Evolutionary conservation across 495 filamentous ascomycete genomes (phyloP).

Genomic region (Tuber umbilicatum): DNA sequence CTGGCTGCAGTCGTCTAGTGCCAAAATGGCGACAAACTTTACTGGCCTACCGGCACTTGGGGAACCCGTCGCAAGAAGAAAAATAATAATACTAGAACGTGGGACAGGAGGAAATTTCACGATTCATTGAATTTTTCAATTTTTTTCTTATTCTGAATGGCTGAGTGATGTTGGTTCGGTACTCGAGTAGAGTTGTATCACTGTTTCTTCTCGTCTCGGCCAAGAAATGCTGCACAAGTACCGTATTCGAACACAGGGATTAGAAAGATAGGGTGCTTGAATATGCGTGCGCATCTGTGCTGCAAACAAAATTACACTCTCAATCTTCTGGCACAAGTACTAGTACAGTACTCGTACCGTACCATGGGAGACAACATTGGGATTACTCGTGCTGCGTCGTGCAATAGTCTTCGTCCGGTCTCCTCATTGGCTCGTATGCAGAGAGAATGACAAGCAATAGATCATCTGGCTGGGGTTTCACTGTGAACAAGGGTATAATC

Average conservation of each 20-base stretch:
- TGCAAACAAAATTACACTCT: not conserved
- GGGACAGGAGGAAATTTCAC: not conserved
- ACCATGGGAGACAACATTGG: not conserved
- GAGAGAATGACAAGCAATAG: not conserved
- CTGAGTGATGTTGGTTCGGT: not conserved
- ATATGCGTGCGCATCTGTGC: not conserved
- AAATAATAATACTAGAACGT: not conserved
- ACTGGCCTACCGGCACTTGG: not conserved
- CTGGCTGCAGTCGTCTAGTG: not conserved
- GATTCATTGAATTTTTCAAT: not conserved
- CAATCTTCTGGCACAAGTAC: not conserved
- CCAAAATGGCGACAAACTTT: slow-evolving; percentile 2
- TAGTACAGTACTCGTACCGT: too few relatives aligned
- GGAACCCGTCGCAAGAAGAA: not conserved
- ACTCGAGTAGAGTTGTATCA: not conserved
- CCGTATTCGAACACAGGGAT: not conserved
- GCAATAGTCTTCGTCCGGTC: not conserved
- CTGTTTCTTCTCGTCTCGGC: not conserved
- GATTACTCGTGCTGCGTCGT: too few relatives aligned
- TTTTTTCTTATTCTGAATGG: not conserved
- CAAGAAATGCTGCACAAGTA: not conserved
- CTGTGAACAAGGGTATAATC: not conserved
- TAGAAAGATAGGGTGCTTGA: not conserved
- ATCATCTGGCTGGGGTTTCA: not conserved
- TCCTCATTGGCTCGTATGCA: not conserved